phyloP scores from a whole-genome alignment of 2,329 filamentous ascomycete genomes.

The Colletotrichum gigasporum region DNA sequence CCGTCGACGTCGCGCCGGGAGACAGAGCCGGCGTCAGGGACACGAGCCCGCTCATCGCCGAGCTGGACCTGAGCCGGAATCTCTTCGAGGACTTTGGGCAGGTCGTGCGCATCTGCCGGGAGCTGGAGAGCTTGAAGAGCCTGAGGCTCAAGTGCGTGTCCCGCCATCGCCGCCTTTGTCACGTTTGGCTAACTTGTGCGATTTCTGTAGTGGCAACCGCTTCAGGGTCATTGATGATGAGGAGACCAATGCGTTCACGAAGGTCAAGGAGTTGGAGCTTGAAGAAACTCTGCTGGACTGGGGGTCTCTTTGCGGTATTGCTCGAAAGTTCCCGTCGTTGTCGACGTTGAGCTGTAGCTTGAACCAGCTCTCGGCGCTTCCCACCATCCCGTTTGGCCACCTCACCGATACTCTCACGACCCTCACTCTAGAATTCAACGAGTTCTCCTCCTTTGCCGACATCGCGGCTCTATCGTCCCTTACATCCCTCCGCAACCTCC shows the following conservation, averaged over 20 bases:
- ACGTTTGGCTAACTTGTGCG: conserved; percentile 30
- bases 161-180: not conserved
- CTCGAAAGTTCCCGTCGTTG: conserved; percentile 63
- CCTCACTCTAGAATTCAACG: conserved; percentile 78
- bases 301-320: conserved; percentile 68
- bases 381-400: conserved; percentile 45
- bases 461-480: conserved; percentile 63
- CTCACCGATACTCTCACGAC: conserved; percentile 66
- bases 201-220: conserved; percentile 80
- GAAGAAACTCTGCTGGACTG: conserved; percentile 75
- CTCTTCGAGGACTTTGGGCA: conserved; percentile 75
- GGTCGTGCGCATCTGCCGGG: conserved; percentile 75
- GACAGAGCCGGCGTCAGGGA: conserved; percentile 53
- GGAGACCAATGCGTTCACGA: conserved; percentile 51
- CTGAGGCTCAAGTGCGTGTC: conserved; percentile 76
- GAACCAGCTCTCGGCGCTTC: conserved; percentile 67
- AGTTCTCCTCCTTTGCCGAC: conserved; percentile 68
- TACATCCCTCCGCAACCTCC: conserved; percentile 63
- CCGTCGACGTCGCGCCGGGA: conserved; percentile 42
- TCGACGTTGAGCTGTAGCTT: conserved; percentile 61
- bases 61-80: conserved; percentile 88
- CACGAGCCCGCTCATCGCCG: conserved; percentile 73
- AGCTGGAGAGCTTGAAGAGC: conserved; percentile 71
- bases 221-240: conserved; percentile 55
- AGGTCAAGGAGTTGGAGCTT: conserved; percentile 69